phyloP scores from a whole-genome alignment of 306 rosid species.

The apple (Malus domestica) region ASM211411v1 NC_041798.1:32490001-32490500 shows the following conservation, averaged over 20 bases:
- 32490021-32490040: constrained; percentile 19
- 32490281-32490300: neutral
- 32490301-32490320: too few species aligned
- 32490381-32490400: too few species aligned
- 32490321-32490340: constrained; percentile 2
- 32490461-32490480: too few species aligned
- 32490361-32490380: neutral
- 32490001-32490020: constrained; percentile 23
- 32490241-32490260: constrained; percentile 8
- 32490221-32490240: constrained; percentile 62
- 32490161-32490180: constrained; percentile 8
- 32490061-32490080: constrained; percentile 65
- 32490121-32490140: constrained; percentile 42
- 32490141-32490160: constrained; percentile 45
- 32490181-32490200: constrained; percentile 4
- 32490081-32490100: constrained; percentile 32
- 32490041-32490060: constrained; percentile 31
- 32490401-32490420: too few species aligned
- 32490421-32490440: too few species aligned
- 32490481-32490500: too few species aligned
- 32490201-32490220: constrained; percentile 30
- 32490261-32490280: neutral
- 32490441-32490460: too few species aligned
- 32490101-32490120: constrained; percentile 19
- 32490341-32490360: neutral